phyloP scores from a whole-genome alignment of 768 basidiomycete species.

The Lentinula sp. region DNA sequence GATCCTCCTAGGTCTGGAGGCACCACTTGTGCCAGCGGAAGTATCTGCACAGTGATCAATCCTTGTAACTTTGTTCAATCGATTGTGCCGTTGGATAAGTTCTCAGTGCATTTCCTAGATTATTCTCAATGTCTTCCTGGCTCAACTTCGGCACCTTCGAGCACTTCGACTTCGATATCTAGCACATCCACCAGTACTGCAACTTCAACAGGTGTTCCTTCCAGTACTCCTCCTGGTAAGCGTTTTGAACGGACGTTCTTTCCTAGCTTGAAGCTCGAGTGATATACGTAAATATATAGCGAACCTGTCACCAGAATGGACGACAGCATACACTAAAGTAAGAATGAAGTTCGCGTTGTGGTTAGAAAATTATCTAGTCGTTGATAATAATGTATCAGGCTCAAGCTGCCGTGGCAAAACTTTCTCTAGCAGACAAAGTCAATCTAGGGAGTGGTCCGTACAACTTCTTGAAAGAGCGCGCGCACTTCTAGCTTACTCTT shows the following conservation, averaged over 20 bases:
- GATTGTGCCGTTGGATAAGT: neutral
- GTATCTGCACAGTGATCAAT: constrained; percentile 38
- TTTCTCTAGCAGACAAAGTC: constrained; percentile 52
- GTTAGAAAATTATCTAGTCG: neutral
- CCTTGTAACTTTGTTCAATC: constrained; percentile 25
- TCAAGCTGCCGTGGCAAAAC: constrained; percentile 37
- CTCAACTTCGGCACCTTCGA: constrained; percentile 16
- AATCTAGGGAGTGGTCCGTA: constrained; percentile 45
- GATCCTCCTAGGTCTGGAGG: constrained; percentile 33
- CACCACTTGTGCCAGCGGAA: constrained; percentile 40
- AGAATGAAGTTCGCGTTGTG: neutral
- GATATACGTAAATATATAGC: constrained; percentile 15
- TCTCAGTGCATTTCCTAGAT: constrained; percentile 20
- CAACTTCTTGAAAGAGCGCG: neutral
- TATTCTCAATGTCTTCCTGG: constrained; percentile 48
- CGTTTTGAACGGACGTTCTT: constrained; percentile 5
- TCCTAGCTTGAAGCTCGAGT: neutral
- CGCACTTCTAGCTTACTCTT: neutral
- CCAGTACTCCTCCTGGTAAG: constrained; percentile 13
- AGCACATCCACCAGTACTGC: constrained; percentile 13
- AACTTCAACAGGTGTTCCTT: constrained; percentile 14
- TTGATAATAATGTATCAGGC: constrained; percentile 26
- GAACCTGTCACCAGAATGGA: constrained; percentile 46
- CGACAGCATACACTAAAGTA: constrained; percentile 48
- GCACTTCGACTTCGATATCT: constrained; percentile 14